phyloP scores from a whole-genome alignment of 192 early-diverging fungal species.

The Coemansia pectinata region DNA sequence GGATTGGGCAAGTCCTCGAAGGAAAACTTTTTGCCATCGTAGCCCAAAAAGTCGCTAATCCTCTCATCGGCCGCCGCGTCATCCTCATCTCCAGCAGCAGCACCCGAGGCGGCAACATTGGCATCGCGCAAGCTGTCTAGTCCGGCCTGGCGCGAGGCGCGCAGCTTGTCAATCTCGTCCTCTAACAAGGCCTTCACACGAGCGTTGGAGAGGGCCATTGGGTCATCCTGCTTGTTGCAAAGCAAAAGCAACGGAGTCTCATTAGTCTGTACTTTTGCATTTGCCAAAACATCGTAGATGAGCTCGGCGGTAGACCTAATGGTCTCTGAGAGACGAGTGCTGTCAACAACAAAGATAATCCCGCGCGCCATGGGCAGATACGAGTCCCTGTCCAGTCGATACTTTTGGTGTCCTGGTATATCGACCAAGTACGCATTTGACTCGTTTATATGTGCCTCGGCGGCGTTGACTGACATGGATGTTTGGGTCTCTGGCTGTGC shows the following conservation, averaged over 20 bases:
- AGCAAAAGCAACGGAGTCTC: constrained; percentile 69
- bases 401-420: constrained; percentile 86
- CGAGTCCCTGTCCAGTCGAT: constrained; percentile 71
- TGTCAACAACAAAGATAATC: constrained; percentile 81
- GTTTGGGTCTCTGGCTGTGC: constrained; percentile 34
- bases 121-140: constrained; percentile 24
- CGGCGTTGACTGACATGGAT: constrained; percentile 44
- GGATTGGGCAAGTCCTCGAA: constrained; percentile 79
- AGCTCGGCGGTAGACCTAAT: constrained; percentile 69
- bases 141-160: constrained; percentile 28
- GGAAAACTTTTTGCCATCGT: constrained; percentile 75
- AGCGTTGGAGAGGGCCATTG: constrained; percentile 66
- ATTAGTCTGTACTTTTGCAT: constrained; percentile 58
- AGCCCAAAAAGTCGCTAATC: constrained; percentile 71
- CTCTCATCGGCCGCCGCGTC: constrained; percentile 60
- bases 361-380: constrained; percentile 67
- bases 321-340: constrained; percentile 58
- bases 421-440: constrained; percentile 63
- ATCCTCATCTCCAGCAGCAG: constrained; percentile 26
- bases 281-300: constrained; percentile 79
- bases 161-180: constrained; percentile 67
- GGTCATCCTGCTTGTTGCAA: constrained; percentile 83
- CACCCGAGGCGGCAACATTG: neutral
- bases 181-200: constrained; percentile 71
- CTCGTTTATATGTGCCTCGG: constrained; percentile 20